Conservation (phyloP, 2,329 filamentous ascomycete species). For the Neofusicoccum ribis region DNA sequence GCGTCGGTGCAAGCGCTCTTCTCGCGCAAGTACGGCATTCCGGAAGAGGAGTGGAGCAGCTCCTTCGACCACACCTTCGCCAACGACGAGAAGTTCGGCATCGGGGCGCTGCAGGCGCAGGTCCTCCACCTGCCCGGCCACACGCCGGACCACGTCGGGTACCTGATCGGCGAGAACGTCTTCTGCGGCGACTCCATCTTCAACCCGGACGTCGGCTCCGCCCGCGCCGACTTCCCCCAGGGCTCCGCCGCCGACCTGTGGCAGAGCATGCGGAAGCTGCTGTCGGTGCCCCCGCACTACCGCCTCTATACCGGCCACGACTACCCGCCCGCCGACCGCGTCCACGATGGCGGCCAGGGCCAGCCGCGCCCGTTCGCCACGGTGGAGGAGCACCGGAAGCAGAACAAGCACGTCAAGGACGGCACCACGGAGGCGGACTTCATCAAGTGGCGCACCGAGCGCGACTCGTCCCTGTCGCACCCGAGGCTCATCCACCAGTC, state of each 20-base stretch:
- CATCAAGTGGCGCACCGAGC: constrained; percentile 29
- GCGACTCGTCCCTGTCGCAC: constrained; percentile 29
- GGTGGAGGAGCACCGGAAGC: constrained; percentile 28
- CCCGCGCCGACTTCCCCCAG: constrained; percentile 38
- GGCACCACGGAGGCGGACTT: constrained; percentile 32
- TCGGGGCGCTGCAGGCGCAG: constrained; percentile 49
- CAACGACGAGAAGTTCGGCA: constrained; percentile 54
- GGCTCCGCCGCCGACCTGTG: constrained; percentile 26
- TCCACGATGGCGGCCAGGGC: neutral
- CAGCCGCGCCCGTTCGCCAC: constrained; percentile 28
- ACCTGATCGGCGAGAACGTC: constrained; percentile 51
- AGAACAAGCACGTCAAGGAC: constrained; percentile 34
- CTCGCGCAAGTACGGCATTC: constrained; percentile 50
- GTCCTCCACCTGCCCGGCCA: constrained; percentile 61
- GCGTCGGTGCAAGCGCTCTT: constrained; percentile 53
- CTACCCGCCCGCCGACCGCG: constrained; percentile 27
- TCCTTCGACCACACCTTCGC: constrained; percentile 57
- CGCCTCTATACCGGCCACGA: constrained; percentile 31
- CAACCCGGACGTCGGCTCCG: constrained; percentile 35
- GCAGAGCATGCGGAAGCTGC: constrained; percentile 21
- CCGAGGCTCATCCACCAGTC: constrained; percentile 35
- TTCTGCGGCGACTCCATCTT: constrained; percentile 40
- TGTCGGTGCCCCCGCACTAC: constrained; percentile 25
- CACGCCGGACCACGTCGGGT: constrained; percentile 62
- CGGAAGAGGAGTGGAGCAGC: constrained; percentile 42